Evolutionary conservation across 164 flowering plant species (phyloP).

Genomic region (Macadamia tetraphylla): DNA sequence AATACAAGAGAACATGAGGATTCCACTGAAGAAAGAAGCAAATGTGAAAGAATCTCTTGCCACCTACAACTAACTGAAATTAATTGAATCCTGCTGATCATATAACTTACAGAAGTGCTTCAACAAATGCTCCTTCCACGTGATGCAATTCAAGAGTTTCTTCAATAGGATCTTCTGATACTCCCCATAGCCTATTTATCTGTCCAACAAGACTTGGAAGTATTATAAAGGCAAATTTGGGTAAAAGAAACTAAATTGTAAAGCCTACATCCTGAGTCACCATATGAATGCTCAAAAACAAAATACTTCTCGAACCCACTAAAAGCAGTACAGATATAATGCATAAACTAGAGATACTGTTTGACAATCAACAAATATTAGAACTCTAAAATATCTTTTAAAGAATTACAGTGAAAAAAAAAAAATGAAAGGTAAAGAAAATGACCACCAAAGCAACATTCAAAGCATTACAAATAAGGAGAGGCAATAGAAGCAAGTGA

Average conservation of each 20-base stretch:
- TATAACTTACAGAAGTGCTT: constrained; percentile 54
- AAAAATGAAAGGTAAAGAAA: not conserved
- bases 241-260: too few relatives aligned
- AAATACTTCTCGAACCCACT: too few relatives aligned
- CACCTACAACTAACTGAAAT: not conserved
- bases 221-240: too few relatives aligned
- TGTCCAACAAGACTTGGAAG: constrained; percentile 15
- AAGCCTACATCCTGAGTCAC: too few relatives aligned
- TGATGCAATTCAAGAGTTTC: constrained; percentile 69
- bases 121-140: constrained; percentile 93
- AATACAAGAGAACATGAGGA: not conserved
- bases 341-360: too few relatives aligned
- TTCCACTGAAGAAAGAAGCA: not conserved
- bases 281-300: too few relatives aligned
- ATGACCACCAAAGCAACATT: too few relatives aligned
- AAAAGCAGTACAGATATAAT: too few relatives aligned
- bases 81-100: not conserved
- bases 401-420: not conserved
- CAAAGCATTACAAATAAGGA: too few relatives aligned
- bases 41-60: not conserved
- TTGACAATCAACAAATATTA: too few relatives aligned
- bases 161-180: constrained; percentile 45
- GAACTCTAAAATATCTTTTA: too few relatives aligned
- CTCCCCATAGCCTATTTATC: constrained; percentile 55
- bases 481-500: too few relatives aligned